Evolutionary conservation across 306 rosid genomes (phyloP).

Genomic region (Trifolium dubium): DNA sequence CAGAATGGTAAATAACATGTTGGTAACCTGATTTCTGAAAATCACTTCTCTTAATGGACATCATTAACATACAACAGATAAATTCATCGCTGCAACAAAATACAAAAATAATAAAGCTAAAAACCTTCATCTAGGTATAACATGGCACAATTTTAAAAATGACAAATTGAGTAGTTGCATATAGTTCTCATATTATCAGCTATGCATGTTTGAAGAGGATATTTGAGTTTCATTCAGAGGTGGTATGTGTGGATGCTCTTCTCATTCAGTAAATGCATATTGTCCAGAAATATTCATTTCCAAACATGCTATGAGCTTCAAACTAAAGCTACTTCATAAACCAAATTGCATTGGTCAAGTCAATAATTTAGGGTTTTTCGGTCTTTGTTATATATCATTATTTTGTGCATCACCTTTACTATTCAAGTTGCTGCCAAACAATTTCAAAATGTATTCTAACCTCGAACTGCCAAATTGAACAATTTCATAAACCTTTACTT

Average conservation of each 20-base stretch:
- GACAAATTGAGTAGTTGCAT: slow-evolving; percentile 24
- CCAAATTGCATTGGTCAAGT: no score
- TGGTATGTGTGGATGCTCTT: neutral
- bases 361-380: no score
- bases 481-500: no score
- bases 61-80: slow-evolving; percentile 17
- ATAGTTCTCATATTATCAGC: slow-evolving; percentile 9
- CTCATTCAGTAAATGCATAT: no score
- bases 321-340: no score
- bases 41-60: slow-evolving; percentile 14
- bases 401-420: no score
- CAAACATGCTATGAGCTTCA: no score
- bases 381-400: no score
- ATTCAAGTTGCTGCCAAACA: no score
- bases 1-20: slow-evolving; percentile 36
- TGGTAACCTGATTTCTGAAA: slow-evolving; percentile 21
- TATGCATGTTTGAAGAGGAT: neutral
- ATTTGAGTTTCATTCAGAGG: slow-evolving; percentile 32
- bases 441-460: no score
- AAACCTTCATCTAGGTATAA: slow-evolving; percentile 14
- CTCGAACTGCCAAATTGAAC: no score
- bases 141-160: slow-evolving; percentile 9
- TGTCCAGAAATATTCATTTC: no score
- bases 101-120: slow-evolving; percentile 16
- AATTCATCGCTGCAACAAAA: slow-evolving; percentile 18